Evolutionary conservation across 306 rosid species (phyloP), one percentile per base, ranked within the genome.

Genomic region (Pueraria montana): DNA sequence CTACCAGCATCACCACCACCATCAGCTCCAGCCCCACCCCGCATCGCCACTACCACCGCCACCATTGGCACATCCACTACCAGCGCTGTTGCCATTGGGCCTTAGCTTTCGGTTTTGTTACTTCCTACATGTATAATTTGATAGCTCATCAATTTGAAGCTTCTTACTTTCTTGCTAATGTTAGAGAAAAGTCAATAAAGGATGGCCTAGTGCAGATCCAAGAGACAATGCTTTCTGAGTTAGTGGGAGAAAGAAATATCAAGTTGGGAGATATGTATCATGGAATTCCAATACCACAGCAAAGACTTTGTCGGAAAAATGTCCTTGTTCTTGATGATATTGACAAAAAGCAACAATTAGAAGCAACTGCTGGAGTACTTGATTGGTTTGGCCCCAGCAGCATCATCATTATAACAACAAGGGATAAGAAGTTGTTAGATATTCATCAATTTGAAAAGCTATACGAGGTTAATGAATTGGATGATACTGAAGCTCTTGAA

Each of bases 121-220:
- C n/a, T n/a, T n/a, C n/a, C n/a, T n/a, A n/a, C 0, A 26, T 73
- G 1, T 73, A 81, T 11, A 74, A 81, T 16, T 36, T 32, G 8
- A 30, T 62, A 5, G 52, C 74, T 21, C 11, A 61, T 32, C 26
- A 21, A 13, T 73, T 81, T 50, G 80, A 73, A 48, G 26, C 12
- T 11, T 68, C 20, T 0, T 16, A 14, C 45, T 82, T 82, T 17
- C 36, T 74, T 2, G 26, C 74, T 2, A 8, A 82, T 66, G 34
- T 82, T 11, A 72, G 79, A 32, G 79, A 72, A 48, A 72, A 72
- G 1, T 59, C 84, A 27, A 45, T 79, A n/a, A 61, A 24, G 1
- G 34, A 18, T 18, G 79, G 79, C 3, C 36, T 81, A 0, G 65
- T 7, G 56, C 53, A 49, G 1, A 40, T 82, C 24, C 76, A 82